phyloP scores from a whole-genome alignment of 2,329 filamentous ascomycete species.

The Claviceps sorghi region DNA sequence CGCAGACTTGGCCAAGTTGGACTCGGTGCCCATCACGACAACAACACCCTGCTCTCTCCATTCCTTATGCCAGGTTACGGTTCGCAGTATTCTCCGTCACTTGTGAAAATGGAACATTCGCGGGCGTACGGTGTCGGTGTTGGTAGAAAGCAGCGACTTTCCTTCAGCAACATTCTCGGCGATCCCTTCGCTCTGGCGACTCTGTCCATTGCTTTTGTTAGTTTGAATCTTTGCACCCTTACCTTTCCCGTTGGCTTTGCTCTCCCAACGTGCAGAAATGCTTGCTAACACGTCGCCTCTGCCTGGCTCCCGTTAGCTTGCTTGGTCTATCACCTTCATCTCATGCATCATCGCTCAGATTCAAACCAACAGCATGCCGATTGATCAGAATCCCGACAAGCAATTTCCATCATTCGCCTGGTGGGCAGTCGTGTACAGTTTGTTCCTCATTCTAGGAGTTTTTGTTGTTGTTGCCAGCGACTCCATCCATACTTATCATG shows the following conservation, averaged over 20 bases:
- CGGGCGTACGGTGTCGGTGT: conserved; percentile 36
- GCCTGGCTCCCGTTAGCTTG: conserved; percentile 47
- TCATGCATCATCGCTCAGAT: conserved; percentile 61
- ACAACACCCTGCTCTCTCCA: not conserved
- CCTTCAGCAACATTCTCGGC: conserved; percentile 74
- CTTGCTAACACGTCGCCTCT: not conserved
- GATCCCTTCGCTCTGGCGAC: conserved; percentile 94
- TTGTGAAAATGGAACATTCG: conserved; percentile 67
- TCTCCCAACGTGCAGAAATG: not conserved
- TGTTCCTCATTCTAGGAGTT: conserved; percentile 69
- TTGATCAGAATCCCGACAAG: conserved; percentile 11
- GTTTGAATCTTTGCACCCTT: not conserved
- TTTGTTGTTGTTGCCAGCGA: conserved; percentile 74
- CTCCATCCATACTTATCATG: conserved; percentile 73
- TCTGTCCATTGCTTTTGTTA: conserved; percentile 72
- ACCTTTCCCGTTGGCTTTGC: not conserved
- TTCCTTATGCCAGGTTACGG: conserved; percentile 61
- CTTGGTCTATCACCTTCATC: conserved; percentile 89
- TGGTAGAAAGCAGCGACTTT: conserved; percentile 48
- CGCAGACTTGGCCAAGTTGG: not conserved
- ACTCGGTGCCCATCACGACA: not conserved
- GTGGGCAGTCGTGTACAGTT: conserved; percentile 79
- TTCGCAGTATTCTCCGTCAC: conserved; percentile 56
- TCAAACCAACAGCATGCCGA: conserved; percentile 21
- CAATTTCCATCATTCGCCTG: conserved; percentile 75